Base-by-base conservation (phyloP, 192 early-diverging fungal genomes). In the Gigaspora rosea region DNA sequence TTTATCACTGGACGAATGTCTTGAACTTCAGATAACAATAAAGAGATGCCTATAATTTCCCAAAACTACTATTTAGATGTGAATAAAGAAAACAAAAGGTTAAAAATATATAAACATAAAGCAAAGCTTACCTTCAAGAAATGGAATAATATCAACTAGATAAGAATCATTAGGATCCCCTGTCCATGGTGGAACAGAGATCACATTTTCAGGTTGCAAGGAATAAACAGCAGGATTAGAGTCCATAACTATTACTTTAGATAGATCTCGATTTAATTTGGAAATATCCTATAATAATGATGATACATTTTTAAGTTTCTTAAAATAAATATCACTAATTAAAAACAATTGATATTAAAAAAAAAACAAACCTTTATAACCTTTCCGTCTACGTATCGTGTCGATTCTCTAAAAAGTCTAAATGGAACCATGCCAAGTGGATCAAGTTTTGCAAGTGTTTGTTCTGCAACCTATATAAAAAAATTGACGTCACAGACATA, bases 181-280 rank as follows among this genome's bases (percentile, higher is more conserved):
- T 78, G 85, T 86, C 93, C 96, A 99, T 69, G 92, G 91, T 78
- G 94, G 92, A 67, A 95, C 83, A 32, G 90, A 66, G 35, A 99
- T 82, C 22, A 90, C 91, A 79, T 98, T 99, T 79, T 97, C 95
- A 15, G 96, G 96, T 81, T 99, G 97, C 77, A 92, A 84, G 59
- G 90, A 81, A 85, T 89, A 94, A n/a, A 91, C 88, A 54, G 93
- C 90, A 7, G 93, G 91, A 80, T 95, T 91, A 13, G 90, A 93
- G 81, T 99, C 98, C 79, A 99, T 90, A 72, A 97, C 90, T 71
- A 99, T 94, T 33, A 96, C 93, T 83, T 94, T 96, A 75, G 88
- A 86, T 72, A 95, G 83, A 85, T 99, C 97, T 73, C 98, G 92
- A 87, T 99, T 99, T 75, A 97, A 86, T 66, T 93, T 91, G 32